A percentile compares a stretch with the other conserved stretches of the same genome.
Evolutionary conservation across 2,329 filamentous ascomycete genomes (phyloP).

Genomic region (Cadophora malorum): DNA sequence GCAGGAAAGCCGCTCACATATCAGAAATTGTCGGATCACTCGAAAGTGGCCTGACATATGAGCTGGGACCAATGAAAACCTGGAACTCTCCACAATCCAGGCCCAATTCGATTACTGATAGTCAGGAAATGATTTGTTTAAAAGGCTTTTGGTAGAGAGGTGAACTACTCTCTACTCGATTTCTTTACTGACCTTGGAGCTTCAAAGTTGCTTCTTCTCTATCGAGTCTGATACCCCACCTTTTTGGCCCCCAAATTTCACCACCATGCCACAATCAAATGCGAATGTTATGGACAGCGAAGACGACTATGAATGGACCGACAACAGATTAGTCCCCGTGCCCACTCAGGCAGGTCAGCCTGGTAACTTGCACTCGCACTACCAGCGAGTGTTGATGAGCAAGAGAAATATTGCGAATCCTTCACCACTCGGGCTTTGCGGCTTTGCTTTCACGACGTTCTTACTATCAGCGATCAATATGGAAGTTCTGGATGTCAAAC

Average conservation of each 20-base stretch:
- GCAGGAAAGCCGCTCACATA: background rate
- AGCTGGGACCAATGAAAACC: slow-evolving; percentile 1
- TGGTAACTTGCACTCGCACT: slow-evolving; percentile 27
- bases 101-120: background rate
- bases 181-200: too few species aligned
- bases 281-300: slow-evolving; percentile 9
- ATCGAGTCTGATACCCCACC: too few species aligned
- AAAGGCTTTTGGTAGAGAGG: too few species aligned
- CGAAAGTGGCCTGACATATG: slow-evolving; percentile 12
- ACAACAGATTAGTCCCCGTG: slow-evolving; percentile 12
- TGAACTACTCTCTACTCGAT: too few species aligned
- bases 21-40: slow-evolving; percentile 12
- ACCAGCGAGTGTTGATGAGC: slow-evolving; percentile 28
- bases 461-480: slow-evolving; percentile 79
- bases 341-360: slow-evolving; percentile 25
- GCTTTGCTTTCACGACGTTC: slow-evolving; percentile 44
- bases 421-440: slow-evolving; percentile 27
- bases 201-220: too few species aligned
- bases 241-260: background rate
- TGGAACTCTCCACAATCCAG: background rate
- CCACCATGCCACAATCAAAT: background rate
- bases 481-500: slow-evolving; percentile 62
- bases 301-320: slow-evolving; percentile 14
- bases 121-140: background rate
- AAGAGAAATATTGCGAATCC: slow-evolving; percentile 50